phyloP scores from a whole-genome alignment of 2,329 filamentous ascomycete genomes.

The Alternaria brassicae region DNA sequence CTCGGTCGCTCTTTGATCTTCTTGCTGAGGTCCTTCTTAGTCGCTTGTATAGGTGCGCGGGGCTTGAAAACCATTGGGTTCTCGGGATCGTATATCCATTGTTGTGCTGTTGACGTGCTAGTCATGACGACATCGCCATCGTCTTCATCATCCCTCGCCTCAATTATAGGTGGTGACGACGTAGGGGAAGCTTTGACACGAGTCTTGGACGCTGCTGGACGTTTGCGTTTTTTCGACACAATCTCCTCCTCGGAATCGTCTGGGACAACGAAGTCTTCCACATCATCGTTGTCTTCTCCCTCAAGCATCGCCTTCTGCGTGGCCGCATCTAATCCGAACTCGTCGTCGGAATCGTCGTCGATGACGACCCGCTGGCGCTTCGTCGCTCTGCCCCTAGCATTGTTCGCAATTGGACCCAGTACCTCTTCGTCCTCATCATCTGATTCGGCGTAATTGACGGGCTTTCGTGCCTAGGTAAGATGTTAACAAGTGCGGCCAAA shows the following conservation, averaged over 20 bases:
- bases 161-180: slow-evolving; percentile 51
- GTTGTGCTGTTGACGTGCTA: slow-evolving; percentile 73
- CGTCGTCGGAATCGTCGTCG: slow-evolving; percentile 70
- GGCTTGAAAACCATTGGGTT: slow-evolving; percentile 61
- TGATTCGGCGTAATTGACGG: slow-evolving; percentile 84
- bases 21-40: slow-evolving; percentile 42
- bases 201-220: slow-evolving; percentile 70
- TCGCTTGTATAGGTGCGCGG: slow-evolving; percentile 47
- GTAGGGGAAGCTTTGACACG: slow-evolving; percentile 58
- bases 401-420: slow-evolving; percentile 63
- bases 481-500: slow-evolving; percentile 12
- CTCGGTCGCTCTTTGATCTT: slow-evolving; percentile 70
- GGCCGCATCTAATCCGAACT: slow-evolving; percentile 66
- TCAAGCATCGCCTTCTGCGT: slow-evolving; percentile 63
- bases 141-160: slow-evolving; percentile 57
- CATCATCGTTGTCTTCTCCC: slow-evolving; percentile 74
- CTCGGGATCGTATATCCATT: slow-evolving; percentile 79
- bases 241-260: slow-evolving; percentile 80
- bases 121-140: slow-evolving; percentile 64
- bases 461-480: slow-evolving; percentile 62
- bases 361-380: slow-evolving; percentile 70
- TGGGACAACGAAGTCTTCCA: slow-evolving; percentile 86
- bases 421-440: slow-evolving; percentile 73
- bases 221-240: slow-evolving; percentile 72
- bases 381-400: slow-evolving; percentile 53